phyloP scores from a whole-genome alignment of 129 eudicot species.

The Escallonia herrerae region DNA sequence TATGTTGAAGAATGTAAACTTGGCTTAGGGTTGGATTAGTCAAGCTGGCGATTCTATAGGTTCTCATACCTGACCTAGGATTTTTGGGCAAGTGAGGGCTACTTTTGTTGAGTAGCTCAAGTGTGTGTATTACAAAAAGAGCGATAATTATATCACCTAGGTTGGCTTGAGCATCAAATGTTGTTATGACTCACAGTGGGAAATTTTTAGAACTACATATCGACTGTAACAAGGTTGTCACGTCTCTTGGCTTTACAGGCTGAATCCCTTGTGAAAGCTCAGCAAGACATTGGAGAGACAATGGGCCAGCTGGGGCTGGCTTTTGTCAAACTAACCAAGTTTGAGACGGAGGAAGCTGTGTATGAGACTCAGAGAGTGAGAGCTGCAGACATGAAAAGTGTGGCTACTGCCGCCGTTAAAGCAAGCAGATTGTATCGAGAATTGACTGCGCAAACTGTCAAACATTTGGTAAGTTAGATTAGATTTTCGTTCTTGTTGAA shows the following conservation, averaged over 20 bases:
- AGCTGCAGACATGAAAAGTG: conserved; percentile 81
- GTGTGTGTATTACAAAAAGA: too few relatives aligned
- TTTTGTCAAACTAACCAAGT: conserved; percentile 78
- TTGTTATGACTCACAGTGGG: too few relatives aligned
- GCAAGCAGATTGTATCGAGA: conserved; percentile 89
- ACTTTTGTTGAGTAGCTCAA: too few relatives aligned
- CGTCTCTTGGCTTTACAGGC: conserved; percentile 46
- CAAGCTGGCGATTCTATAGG: not conserved
- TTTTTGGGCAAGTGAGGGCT: too few relatives aligned
- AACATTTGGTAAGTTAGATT: conserved; percentile 69
- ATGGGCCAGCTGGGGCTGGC: conserved; percentile 87
- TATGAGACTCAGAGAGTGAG: conserved; percentile 64
- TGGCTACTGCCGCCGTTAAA: conserved; percentile 91
- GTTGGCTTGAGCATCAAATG: too few relatives aligned
- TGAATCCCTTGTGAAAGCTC: conserved; percentile 87
- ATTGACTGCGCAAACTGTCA: conserved; percentile 79
- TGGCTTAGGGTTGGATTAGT: not conserved
- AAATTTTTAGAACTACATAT: too few relatives aligned
- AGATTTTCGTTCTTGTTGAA: conserved; percentile 6
- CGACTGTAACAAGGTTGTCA: too few relatives aligned
- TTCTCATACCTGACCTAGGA: too few relatives aligned
- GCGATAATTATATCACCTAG: not conserved
- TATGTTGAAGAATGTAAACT: not conserved
- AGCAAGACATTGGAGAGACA: conserved; percentile 92
- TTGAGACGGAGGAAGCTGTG: conserved; percentile 72